Conservation (phyloP, 1,139 yeast genomes). For the Debaryomycetaceae sp. region DNA sequence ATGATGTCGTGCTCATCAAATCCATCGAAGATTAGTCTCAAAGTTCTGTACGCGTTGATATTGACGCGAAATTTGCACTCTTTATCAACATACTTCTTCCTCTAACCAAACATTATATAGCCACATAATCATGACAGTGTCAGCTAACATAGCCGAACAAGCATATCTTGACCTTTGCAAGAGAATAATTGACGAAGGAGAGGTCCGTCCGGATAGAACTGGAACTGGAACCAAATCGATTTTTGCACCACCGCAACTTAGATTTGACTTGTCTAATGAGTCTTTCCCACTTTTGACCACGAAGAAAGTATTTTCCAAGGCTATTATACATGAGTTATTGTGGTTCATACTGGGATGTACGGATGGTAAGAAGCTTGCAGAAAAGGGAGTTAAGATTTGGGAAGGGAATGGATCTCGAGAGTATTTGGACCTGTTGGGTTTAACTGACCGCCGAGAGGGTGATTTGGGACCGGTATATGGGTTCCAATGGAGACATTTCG, state of each 20-base stretch:
- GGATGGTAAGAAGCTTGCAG: constrained; percentile 74
- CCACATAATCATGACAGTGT: constrained; percentile 21
- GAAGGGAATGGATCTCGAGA: constrained; percentile 98
- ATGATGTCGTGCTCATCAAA: no score
- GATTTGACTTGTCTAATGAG: constrained; percentile 73
- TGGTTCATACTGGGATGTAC: constrained; percentile 95
- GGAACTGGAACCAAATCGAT: constrained; percentile 92
- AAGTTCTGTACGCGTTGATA: not conserved
- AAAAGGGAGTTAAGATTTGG: constrained; percentile 92
- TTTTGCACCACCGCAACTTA: constrained; percentile 93
- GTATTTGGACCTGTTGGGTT: constrained; percentile 79
- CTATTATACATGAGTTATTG: constrained; percentile 80
- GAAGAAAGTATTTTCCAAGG: constrained; percentile 86
- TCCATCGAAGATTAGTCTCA: no score
- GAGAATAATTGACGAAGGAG: constrained; percentile 78
- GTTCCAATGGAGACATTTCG: constrained; percentile 99
- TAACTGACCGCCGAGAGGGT: constrained; percentile 79
- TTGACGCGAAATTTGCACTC: not conserved
- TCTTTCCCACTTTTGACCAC: constrained; percentile 87
- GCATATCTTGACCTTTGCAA: constrained; percentile 82
- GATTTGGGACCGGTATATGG: constrained; percentile 98
- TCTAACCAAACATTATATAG: not conserved
- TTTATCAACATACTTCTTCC: not conserved
- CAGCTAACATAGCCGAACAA: constrained; percentile 58
- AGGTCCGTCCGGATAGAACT: constrained; percentile 89